phyloP scores from a whole-genome alignment of 192 early-diverging fungal species.

The Gaertneriomyces sp. region DNA sequence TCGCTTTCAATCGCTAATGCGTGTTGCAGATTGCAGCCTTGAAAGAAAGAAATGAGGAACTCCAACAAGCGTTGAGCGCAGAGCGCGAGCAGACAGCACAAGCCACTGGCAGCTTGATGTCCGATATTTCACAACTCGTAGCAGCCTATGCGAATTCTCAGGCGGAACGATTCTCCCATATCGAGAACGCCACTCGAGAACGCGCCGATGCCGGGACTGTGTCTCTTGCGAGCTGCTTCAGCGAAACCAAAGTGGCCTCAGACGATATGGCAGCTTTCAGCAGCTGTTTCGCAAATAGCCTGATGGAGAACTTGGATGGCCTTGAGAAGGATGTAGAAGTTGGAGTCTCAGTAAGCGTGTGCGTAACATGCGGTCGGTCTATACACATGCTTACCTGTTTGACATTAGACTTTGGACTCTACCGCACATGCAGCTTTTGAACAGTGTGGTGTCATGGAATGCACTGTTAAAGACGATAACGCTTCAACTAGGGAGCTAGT shows the following conservation, averaged over 20 bases:
- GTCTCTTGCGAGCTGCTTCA: neutral
- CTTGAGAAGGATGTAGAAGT: slow-evolving; percentile 6
- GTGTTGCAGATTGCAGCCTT: slow-evolving; percentile 29
- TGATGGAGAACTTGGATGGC: neutral
- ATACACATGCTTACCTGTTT: too few relatives aligned
- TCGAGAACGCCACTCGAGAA: slow-evolving; percentile 4
- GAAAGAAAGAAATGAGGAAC: slow-evolving; percentile 21
- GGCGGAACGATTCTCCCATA: slow-evolving; percentile 4
- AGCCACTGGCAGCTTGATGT: slow-evolving; percentile 19
- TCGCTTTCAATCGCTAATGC: too few relatives aligned
- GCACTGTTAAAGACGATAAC: slow-evolving; percentile 1
- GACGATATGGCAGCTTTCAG: neutral
- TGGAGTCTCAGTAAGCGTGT: slow-evolving; percentile 2
- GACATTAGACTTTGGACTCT: slow-evolving; percentile 9
- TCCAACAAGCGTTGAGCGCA: slow-evolving; percentile 20
- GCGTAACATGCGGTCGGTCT: neutral
- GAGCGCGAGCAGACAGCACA: slow-evolving; percentile 7
- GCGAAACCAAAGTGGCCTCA: neutral
- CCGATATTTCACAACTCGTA: slow-evolving; percentile 29
- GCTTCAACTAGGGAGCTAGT: too few relatives aligned
- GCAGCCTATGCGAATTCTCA: slow-evolving; percentile 14
- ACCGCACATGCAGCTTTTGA: slow-evolving; percentile 12
- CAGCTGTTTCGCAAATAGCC: slow-evolving; percentile 7
- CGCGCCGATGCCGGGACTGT: neutral
- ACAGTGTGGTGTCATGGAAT: slow-evolving; percentile 11